Conservation (phyloP, 768 basidiomycete genomes). For the Leccinum pellstonianum region DNA sequence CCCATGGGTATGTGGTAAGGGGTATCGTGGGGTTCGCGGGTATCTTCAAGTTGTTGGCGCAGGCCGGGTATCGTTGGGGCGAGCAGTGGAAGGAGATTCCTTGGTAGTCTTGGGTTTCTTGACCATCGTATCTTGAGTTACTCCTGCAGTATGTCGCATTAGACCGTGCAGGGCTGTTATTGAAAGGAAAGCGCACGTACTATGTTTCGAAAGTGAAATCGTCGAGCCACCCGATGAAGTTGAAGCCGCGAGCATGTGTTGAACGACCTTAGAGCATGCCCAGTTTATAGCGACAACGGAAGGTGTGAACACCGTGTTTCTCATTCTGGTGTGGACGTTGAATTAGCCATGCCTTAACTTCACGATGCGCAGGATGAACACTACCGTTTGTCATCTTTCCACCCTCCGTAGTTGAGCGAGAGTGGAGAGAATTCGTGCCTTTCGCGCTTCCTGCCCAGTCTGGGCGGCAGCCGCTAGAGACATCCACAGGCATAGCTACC, state of each 20-base stretch:
- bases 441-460: conserved; percentile 4
- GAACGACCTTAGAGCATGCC: background rate
- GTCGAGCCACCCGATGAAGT: background rate
- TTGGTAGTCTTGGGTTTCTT: conserved; percentile 1
- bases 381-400: conserved; percentile 9
- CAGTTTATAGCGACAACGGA: background rate
- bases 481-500: background rate
- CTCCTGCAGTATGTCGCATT: background rate
- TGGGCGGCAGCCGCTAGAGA: background rate
- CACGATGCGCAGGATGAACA: background rate
- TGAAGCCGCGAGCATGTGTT: background rate
- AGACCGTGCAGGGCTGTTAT: background rate
- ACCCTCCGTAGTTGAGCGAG: background rate
- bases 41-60: conserved; percentile 4
- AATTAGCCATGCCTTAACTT: background rate
- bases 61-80: conserved; percentile 3
- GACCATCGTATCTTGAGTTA: background rate
- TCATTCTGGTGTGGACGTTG: background rate
- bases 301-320: background rate
- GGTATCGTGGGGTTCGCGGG: conserved; percentile 9
- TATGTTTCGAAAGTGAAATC: background rate
- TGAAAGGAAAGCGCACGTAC: conserved; percentile 3
- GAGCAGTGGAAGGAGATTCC: background rate
- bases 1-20: background rate
- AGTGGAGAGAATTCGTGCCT: background rate